Conservation (phyloP, 1,284 basidiomycete species). For the Coniferiporia sulphurascens region DNA sequence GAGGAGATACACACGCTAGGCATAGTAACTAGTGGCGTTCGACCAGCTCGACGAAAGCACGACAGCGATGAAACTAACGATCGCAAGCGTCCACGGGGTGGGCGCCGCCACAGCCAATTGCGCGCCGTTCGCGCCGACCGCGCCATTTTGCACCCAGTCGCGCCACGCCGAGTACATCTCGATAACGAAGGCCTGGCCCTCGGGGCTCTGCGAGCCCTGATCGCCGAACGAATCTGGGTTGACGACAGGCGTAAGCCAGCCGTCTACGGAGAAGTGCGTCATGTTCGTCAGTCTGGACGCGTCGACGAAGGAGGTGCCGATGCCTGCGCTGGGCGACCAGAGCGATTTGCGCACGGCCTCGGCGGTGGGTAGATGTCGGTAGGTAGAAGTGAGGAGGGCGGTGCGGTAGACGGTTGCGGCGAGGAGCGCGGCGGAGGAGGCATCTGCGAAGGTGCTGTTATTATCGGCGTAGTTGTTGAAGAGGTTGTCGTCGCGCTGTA, state of each 20-base stretch:
- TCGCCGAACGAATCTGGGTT: constrained; percentile 54
- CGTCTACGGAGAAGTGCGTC: constrained; percentile 47
- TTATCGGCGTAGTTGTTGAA: constrained; percentile 77
- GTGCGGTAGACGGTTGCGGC: constrained; percentile 74
- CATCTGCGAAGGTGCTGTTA: constrained; percentile 63
- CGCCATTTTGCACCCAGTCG: constrained; percentile 58
- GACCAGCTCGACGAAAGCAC: too few species aligned
- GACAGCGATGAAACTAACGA: too few species aligned
- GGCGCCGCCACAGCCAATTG: not conserved
- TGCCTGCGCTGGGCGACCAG: constrained; percentile 28
- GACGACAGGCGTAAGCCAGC: constrained; percentile 68
- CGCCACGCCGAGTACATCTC: constrained; percentile 66
- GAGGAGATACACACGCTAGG: too few species aligned
- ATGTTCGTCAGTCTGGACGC: constrained; percentile 26
- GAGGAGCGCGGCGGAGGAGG: constrained; percentile 70
- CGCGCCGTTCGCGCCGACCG: constrained; percentile 38
- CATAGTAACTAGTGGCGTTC: too few species aligned
- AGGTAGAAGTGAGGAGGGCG: constrained; percentile 46
- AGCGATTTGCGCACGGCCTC: constrained; percentile 51
- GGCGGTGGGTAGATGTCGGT: constrained; percentile 51
- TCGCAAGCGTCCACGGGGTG: not conserved
- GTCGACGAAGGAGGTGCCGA: constrained; percentile 18
- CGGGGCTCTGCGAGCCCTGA: constrained; percentile 48
- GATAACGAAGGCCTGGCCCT: constrained; percentile 68
- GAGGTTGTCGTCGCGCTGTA: constrained; percentile 33